A percentile compares a stretch with the other conserved stretches of the same genome.
These are phyloP conservation scores for Chloris gayana DNA, from an alignment of 176 grass and related monocot species.

Conservation along the genomic window DNA sequence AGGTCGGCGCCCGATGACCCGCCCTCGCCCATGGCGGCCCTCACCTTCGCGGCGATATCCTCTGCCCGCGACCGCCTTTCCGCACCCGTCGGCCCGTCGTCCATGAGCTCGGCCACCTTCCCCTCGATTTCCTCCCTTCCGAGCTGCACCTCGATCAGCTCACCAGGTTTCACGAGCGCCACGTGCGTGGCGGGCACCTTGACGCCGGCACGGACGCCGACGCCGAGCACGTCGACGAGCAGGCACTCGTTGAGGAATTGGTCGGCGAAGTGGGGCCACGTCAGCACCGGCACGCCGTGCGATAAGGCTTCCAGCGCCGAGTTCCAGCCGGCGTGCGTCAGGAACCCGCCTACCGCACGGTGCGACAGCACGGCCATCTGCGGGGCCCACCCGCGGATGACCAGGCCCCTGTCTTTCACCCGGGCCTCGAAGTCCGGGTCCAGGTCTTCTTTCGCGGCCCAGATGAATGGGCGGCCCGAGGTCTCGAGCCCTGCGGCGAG, in stretches of 20 bases:
- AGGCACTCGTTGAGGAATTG: slow-evolving; percentile 75
- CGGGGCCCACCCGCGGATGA: slow-evolving; percentile 71
- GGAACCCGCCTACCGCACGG: slow-evolving; percentile 51
- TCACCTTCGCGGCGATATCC: slow-evolving; percentile 28
- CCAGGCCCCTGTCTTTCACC: slow-evolving; percentile 34
- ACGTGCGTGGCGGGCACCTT: slow-evolving; percentile 20
- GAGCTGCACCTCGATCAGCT: slow-evolving; percentile 1
- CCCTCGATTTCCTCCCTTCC: slow-evolving; percentile 30
- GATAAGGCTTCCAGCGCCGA: slow-evolving; percentile 55
- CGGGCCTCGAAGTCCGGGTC: slow-evolving; percentile 39
- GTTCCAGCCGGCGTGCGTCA: slow-evolving; percentile 78
- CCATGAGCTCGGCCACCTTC: slow-evolving; percentile 48
- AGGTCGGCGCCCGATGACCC: slow-evolving; percentile 52
- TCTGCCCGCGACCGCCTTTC: slow-evolving; percentile 21
- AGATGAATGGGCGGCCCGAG: slow-evolving; percentile 42
- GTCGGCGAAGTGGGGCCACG: slow-evolving; percentile 69
- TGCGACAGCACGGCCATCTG: slow-evolving; percentile 70
- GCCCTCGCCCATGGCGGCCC: slow-evolving; percentile 31
- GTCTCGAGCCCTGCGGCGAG: slow-evolving; percentile 52
- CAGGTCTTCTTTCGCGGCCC: slow-evolving; percentile 31
- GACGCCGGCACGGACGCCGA: slow-evolving; percentile 44
- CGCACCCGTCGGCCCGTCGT: not conserved
- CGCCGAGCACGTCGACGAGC: slow-evolving; percentile 52
- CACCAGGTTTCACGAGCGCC: not conserved
- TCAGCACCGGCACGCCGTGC: slow-evolving; percentile 63